These are phyloP conservation scores for Tolypocladium album DNA, from an alignment of 2,329 filamentous ascomycete genomes.

Conservation along the genomic window DNA sequence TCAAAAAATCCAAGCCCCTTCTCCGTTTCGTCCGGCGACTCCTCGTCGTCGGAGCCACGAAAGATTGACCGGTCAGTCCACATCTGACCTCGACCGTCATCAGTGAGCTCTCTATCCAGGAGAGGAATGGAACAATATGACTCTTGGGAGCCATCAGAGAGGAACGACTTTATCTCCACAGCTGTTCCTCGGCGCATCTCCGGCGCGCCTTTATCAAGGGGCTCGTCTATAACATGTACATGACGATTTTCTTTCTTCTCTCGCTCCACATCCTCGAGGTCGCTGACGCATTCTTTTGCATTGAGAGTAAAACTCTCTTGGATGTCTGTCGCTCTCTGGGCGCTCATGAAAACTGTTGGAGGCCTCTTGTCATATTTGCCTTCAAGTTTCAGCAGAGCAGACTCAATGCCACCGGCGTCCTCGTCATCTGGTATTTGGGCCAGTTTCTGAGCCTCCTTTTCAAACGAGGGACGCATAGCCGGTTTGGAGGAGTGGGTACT, in stretches of 20 bases:
- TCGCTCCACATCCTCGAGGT: slow-evolving; percentile 7
- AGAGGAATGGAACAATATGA: slow-evolving; percentile 72
- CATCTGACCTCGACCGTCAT: slow-evolving; percentile 34
- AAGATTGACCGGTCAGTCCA: slow-evolving; percentile 48
- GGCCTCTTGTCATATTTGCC: slow-evolving; percentile 61
- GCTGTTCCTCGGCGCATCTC: slow-evolving; percentile 13
- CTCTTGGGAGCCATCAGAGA: slow-evolving; percentile 54
- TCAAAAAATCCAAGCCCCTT: slow-evolving; percentile 4
- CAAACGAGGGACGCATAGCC: slow-evolving; percentile 65
- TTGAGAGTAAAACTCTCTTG: neutral
- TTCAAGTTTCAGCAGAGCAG: slow-evolving; percentile 85
- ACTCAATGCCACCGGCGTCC: slow-evolving; percentile 79
- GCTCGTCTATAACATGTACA: slow-evolving; percentile 31
- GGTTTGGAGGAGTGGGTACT: slow-evolving; percentile 54
- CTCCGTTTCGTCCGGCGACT: slow-evolving; percentile 12
- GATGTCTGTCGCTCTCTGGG: neutral
- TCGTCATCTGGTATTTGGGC: slow-evolving; percentile 77
- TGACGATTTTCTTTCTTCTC: slow-evolving; percentile 36
- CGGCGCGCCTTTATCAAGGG: slow-evolving; percentile 9
- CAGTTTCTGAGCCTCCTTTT: slow-evolving; percentile 77
- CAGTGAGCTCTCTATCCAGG: slow-evolving; percentile 54
- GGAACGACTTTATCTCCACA: slow-evolving; percentile 33
- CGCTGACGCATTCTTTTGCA: neutral
- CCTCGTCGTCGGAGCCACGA: slow-evolving; percentile 32
- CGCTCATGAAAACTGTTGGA: slow-evolving; percentile 21